Evolutionary conservation across 345 rosid genomes (phyloP).

Genomic region (Theobroma cacao): DNA sequence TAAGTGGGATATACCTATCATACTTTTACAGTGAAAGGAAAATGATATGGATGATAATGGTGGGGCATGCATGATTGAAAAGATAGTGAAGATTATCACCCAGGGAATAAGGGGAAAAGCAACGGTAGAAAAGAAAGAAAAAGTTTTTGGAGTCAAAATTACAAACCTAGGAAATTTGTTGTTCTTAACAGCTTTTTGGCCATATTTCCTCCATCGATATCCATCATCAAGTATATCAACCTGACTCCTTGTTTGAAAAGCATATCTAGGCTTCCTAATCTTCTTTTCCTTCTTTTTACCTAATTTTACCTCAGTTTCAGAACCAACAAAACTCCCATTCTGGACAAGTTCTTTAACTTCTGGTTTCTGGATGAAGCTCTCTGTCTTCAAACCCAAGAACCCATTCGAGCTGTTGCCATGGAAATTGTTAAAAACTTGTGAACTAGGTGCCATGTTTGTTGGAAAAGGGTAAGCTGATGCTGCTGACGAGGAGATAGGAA

Average conservation of each 20-base stretch:
- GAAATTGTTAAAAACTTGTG: constrained; percentile 14
- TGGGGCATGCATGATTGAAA: background rate
- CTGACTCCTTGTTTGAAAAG: constrained; percentile 67
- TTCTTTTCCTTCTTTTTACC: constrained; percentile 43
- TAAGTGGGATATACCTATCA: background rate
- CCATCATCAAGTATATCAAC: constrained; percentile 74
- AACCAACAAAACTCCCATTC: background rate
- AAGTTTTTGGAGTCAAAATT: background rate
- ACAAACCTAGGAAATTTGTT: constrained; percentile 51
- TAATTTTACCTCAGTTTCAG: constrained; percentile 1
- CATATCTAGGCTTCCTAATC: constrained; percentile 44
- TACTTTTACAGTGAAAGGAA: background rate
- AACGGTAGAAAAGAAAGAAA: background rate
- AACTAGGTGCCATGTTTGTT: constrained; percentile 9
- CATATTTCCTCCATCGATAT: constrained; percentile 76
- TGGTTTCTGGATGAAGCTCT: background rate
- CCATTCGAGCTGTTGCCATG: constrained; percentile 25
- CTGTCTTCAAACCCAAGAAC: constrained; percentile 28
- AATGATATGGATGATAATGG: background rate
- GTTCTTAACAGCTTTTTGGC: constrained; percentile 71
- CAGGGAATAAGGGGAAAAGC: background rate
- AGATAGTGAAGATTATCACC: background rate
- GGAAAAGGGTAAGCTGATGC: constrained; percentile 10
- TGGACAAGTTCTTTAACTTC: background rate
- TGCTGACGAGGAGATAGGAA: constrained; percentile 34